Conservation (phyloP, 345 rosid genomes). For the sweet orange (Citrus sinensis) region DVS_A1.0 CM039165.1:38891501-38892000, state of each 20-base stretch:
- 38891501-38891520: conserved; percentile 87
- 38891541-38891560: conserved; percentile 60
- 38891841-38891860: neutral
- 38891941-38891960: neutral
- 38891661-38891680: neutral
- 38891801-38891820: neutral
- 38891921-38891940: neutral
- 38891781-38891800: neutral
- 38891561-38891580: conserved; percentile 80
- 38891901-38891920: neutral
- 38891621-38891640: conserved; percentile 96
- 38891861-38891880: neutral
- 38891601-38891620: conserved; percentile 87
- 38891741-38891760: neutral
- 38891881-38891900: neutral
- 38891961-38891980: neutral
- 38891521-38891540: conserved; percentile 98
- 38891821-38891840: no score
- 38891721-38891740: neutral
- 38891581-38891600: conserved; percentile 99
- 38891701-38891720: neutral
- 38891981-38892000: neutral
- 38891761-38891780: neutral
- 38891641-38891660: conserved; percentile 11
- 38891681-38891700: neutral